Evolutionary conservation across 768 basidiomycete species (phyloP).

Genomic region (Cytidiella melzeri): DNA sequence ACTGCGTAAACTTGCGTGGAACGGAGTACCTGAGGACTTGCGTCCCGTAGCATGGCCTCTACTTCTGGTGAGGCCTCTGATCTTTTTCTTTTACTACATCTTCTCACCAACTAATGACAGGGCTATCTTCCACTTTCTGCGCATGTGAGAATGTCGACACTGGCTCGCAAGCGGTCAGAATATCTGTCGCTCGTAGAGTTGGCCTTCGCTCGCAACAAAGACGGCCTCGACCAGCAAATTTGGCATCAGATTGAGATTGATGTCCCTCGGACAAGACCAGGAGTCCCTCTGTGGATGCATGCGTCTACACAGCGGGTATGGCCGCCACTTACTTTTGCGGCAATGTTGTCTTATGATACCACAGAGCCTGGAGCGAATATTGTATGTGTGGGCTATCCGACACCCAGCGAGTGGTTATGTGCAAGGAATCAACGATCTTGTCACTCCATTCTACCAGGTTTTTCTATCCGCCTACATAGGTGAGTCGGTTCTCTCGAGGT

Average conservation of each 20-base stretch:
- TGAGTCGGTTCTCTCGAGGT: constrained; percentile 25
- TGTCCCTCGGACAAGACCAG: constrained; percentile 91
- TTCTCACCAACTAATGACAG: constrained; percentile 34
- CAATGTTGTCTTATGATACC: constrained; percentile 12
- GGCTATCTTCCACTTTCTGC: constrained; percentile 88
- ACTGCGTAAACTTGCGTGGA: constrained; percentile 90
- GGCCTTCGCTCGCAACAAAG: constrained; percentile 81
- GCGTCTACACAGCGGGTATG: constrained; percentile 82
- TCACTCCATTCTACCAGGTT: constrained; percentile 95
- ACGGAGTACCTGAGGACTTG: constrained; percentile 82
- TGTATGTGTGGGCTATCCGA: constrained; percentile 98
- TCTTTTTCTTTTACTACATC: constrained; percentile 14
- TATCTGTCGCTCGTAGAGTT: constrained; percentile 86
- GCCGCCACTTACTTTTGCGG: constrained; percentile 1
- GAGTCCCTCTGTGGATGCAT: constrained; percentile 88
- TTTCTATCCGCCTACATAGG: constrained; percentile 95
- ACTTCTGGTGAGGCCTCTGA: constrained; percentile 82
- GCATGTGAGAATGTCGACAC: constrained; percentile 64
- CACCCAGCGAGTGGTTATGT: constrained; percentile 99
- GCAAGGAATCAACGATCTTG: constrained; percentile 98
- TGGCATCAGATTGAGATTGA: constrained; percentile 99
- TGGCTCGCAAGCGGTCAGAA: constrained; percentile 88
- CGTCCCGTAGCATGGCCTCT: constrained; percentile 93
- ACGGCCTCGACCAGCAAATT: constrained; percentile 89
- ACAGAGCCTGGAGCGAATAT: constrained; percentile 87